Evolutionary conservation across 2,329 filamentous ascomycete genomes (phyloP), one percentile per base, ranked within the genome.

Genomic region (Aspergillus quadrilineatus): DNA sequence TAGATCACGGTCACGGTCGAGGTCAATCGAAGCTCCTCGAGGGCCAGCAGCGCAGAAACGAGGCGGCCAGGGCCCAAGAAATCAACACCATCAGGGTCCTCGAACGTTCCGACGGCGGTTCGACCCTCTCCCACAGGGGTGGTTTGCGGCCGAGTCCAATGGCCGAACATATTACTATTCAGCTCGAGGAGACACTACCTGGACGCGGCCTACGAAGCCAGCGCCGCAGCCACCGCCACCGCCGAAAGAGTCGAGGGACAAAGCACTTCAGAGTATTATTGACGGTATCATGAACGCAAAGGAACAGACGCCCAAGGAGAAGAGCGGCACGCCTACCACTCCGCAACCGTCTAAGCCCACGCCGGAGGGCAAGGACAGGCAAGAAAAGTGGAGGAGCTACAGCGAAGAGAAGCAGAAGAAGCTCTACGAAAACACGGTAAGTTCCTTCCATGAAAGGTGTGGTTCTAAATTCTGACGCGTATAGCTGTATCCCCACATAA

Each of bases 341-440:
- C 87, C 89, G 1, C 84, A 86, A 58, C 80, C 84, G 9, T 77
- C 79, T 3, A 82, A 82, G 1, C 74, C 78, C 4, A 80, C 80
- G 45, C 83, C 88, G 29, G 74, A 75, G 34, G 73, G 70, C 60
- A 77, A 72, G 58, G 71, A 73, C 58, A 66, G 67, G 7, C 69
- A 75, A 22, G 79, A 80, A 43, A 80, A 80, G 47, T 80, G 79
- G 64, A 81, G 78, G 67, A 80, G 75, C 50, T 77, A 78, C 57
- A 73, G 75, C 53, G 72, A 80, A 63, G 92, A 97, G 63, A 97
- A 97, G 75, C 90, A 94, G 75, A 95, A 92, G 84, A 96, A 91
- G 77, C 81, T 96, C 2, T 97, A 97, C 67, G 92, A 97, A 73
- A 92, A 92, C 69, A 96, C 92, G 50, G 91, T 95, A 81, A 73